Evolutionary conservation across 2,329 filamentous ascomycete genomes (phyloP).

Genomic region (Dothideomycetes sp.): DNA sequence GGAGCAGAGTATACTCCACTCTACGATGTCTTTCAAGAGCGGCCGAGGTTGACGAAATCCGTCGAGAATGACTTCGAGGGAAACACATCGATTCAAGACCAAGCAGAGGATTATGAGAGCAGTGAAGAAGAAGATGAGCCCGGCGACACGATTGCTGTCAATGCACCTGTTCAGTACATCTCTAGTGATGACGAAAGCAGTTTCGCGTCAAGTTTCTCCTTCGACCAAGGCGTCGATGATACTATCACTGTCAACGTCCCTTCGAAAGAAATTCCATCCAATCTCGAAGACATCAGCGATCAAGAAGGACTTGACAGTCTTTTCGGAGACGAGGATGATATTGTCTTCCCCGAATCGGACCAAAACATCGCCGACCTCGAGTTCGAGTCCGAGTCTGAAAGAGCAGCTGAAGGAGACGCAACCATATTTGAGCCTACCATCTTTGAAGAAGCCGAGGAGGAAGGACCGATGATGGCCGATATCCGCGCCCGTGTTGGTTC

Average conservation of each 20-base stretch:
- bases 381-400: neutral
- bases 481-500: constrained; percentile 7
- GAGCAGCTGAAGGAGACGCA: too few relatives aligned
- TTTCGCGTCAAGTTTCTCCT: too few relatives aligned
- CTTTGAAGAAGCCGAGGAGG: constrained; percentile 2
- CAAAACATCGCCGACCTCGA: neutral
- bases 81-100: neutral
- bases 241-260: neutral
- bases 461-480: neutral
- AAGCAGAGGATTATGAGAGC: constrained; percentile 2
- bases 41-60: neutral
- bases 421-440: neutral
- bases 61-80: neutral
- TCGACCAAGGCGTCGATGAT: neutral
- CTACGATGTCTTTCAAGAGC: too few relatives aligned
- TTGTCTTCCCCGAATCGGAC: constrained; percentile 2
- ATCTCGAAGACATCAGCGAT: neutral
- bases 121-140: neutral
- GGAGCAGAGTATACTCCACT: neutral
- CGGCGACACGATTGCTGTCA: too few relatives aligned
- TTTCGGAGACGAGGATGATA: neutral
- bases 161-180: too few relatives aligned
- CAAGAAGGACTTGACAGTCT: neutral
- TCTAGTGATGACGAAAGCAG: neutral
- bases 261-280: neutral